phyloP scores from a whole-genome alignment of 1,139 yeast genomes.

The Yamadazyma oceani region DNA sequence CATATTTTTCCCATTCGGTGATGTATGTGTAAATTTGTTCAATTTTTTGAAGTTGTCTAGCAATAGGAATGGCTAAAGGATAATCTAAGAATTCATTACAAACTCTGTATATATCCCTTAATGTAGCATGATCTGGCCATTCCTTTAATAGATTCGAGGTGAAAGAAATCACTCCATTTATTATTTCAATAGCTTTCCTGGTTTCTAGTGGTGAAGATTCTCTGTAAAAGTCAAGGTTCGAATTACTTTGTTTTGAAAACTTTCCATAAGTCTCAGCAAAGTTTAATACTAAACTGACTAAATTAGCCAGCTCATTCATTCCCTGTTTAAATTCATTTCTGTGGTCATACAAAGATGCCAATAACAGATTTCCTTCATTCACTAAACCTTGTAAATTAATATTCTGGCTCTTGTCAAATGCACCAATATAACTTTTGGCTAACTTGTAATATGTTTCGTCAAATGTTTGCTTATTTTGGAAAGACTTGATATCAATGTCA shows the following conservation, averaged over 20 bases:
- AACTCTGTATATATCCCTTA: conserved; percentile 66
- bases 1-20: conserved; percentile 93
- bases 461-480: conserved; percentile 23
- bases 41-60: conserved; percentile 73
- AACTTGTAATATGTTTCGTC: conserved; percentile 31
- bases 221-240: conserved; percentile 61
- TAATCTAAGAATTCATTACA: conserved; percentile 64
- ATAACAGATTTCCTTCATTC: conserved; percentile 42
- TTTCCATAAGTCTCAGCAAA: conserved; percentile 30
- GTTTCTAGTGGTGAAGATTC: conserved; percentile 67
- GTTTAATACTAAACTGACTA: conserved; percentile 45
- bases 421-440: conserved; percentile 29
- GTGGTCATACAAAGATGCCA: conserved; percentile 21
- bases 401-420: conserved; percentile 22
- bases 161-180: conserved; percentile 48
- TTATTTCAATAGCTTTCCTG: conserved; percentile 52
- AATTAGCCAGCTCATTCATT: conserved; percentile 30
- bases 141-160: conserved; percentile 53
- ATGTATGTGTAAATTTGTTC: conserved; percentile 84
- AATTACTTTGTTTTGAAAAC: conserved; percentile 17
- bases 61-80: conserved; percentile 71
- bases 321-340: conserved; percentile 22
- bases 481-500: conserved; percentile 28
- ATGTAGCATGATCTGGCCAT: conserved; percentile 97
- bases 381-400: conserved; percentile 30